These are phyloP conservation scores for Paramyrothecium roridum DNA, from an alignment of 2,329 filamentous ascomycete species.

Conservation along the genomic window DNA sequence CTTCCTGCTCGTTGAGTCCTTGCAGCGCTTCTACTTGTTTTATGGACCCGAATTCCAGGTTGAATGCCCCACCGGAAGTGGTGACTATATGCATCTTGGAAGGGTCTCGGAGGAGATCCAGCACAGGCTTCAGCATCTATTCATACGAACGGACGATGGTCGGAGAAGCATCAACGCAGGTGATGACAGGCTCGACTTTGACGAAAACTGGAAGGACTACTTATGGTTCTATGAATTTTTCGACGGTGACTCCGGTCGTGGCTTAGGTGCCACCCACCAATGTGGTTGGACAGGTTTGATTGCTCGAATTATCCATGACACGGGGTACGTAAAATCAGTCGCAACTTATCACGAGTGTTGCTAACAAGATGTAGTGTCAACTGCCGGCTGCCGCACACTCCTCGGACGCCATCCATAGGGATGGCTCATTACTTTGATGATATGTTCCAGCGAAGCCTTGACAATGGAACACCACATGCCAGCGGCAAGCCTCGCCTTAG, in stretches of 20 bases:
- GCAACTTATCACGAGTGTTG: constrained; percentile 1
- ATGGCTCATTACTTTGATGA: constrained; percentile 97
- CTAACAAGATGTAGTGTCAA: constrained; percentile 63
- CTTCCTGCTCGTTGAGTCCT: constrained; percentile 87
- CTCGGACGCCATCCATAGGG: constrained; percentile 77
- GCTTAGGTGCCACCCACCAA: constrained; percentile 88
- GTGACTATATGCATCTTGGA: constrained; percentile 92
- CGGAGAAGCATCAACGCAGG: constrained; percentile 85
- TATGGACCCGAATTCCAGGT: constrained; percentile 86
- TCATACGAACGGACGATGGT: constrained; percentile 79
- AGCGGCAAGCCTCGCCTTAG: constrained; percentile 55
- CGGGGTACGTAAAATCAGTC: constrained; percentile 63
- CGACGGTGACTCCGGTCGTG: constrained; percentile 85
- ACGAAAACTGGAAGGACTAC: constrained; percentile 79
- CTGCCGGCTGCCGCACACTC: constrained; percentile 89
- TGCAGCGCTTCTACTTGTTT: constrained; percentile 96
- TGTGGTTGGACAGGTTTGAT: constrained; percentile 96
- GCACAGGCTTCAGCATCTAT: constrained; percentile 89
- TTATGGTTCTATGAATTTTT: constrained; percentile 99
- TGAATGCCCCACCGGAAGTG: constrained; percentile 90
- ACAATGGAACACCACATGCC: constrained; percentile 31
- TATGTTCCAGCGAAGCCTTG: constrained; percentile 55
- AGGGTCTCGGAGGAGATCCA: constrained; percentile 94
- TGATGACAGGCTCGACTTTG: constrained; percentile 83
- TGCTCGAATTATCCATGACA: constrained; percentile 96